Conservation (phyloP, 805 yeast genomes). For the Candida khao-thaluensis region DNA sequence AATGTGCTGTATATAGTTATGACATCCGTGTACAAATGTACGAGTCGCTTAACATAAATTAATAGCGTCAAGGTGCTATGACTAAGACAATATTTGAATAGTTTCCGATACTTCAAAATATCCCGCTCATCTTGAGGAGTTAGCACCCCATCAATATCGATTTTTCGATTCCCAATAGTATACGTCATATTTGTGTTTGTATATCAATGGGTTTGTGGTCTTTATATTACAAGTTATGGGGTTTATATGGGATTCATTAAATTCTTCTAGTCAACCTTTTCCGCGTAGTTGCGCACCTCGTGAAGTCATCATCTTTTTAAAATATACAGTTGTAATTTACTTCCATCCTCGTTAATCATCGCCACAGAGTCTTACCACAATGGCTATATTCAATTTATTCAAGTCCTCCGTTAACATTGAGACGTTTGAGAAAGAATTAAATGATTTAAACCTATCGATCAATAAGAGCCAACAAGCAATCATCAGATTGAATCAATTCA, state of each 20-base stretch:
- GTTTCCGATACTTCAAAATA: conserved; percentile 25
- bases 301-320: too few species aligned
- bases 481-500: conserved; percentile 18
- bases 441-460: conserved; percentile 27
- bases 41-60: conserved; percentile 28
- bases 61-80: conserved; percentile 26
- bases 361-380: too few species aligned
- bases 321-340: neutral
- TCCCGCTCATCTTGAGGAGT: conserved; percentile 23
- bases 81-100: conserved; percentile 36
- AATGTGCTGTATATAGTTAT: conserved; percentile 40
- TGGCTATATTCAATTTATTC: conserved; percentile 23
- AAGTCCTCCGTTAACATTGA: conserved; percentile 29
- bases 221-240: too few species aligned
- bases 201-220: too few species aligned
- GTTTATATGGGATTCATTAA: too few species aligned
- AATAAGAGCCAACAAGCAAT: conserved; percentile 26
- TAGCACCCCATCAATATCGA: conserved; percentile 22
- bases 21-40: conserved; percentile 38
- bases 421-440: conserved; percentile 33
- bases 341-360: too few species aligned
- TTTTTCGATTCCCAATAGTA: conserved; percentile 35
- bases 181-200: conserved; percentile 37
- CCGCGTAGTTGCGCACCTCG: too few species aligned
- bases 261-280: too few species aligned